Conservation (phyloP, 306 rosid species). For the Styphnolobium japonicum region DNA sequence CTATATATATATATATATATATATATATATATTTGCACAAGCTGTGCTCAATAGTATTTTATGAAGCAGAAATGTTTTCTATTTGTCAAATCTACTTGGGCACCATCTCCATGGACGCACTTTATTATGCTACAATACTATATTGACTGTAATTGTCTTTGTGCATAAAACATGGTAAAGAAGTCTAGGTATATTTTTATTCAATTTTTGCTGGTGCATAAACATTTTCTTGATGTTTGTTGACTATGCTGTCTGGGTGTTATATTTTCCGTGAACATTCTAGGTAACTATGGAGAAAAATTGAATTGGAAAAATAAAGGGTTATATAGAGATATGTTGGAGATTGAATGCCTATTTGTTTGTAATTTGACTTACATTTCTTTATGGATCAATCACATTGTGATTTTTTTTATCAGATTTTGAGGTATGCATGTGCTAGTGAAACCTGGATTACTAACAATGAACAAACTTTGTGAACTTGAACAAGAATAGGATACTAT, state of each 20-base stretch:
- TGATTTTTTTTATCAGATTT: background rate
- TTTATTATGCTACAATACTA: background rate
- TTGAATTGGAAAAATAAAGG: background rate
- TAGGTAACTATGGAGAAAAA: background rate
- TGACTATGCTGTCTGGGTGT: background rate
- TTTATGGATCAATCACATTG: background rate
- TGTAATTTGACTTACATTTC: background rate
- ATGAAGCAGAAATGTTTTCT: background rate
- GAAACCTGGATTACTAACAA: background rate
- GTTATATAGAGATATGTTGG: background rate
- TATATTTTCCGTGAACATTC: background rate
- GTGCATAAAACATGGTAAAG: background rate
- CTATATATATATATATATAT: too few species aligned
- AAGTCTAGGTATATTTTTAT: background rate
- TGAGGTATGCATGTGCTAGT: constrained; percentile 4
- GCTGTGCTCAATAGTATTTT: background rate
- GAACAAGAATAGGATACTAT: constrained; percentile 5
- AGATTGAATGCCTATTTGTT: background rate
- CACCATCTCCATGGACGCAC: background rate
- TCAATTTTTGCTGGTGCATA: background rate
- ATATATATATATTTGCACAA: too few species aligned
- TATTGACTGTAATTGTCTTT: background rate
- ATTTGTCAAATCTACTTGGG: background rate
- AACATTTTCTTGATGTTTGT: constrained; percentile 9
- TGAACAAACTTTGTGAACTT: background rate